Evolutionary conservation across 164 flowering plant species (phyloP).

Genomic region (Stephania japonica): DNA sequence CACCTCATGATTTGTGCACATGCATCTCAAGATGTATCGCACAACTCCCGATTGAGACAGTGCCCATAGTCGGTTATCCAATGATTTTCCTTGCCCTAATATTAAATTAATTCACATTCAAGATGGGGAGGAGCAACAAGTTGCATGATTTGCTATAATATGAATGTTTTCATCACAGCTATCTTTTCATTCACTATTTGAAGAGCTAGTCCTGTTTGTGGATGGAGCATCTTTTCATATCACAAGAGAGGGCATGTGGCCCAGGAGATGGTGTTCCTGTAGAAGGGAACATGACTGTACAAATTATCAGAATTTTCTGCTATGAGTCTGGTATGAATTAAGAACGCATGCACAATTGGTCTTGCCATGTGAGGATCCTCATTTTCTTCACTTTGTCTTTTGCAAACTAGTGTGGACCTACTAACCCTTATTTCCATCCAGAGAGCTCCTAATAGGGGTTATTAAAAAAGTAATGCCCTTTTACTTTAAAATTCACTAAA

Average conservation of each 20-base stretch:
- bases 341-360: neutral
- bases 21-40: no score
- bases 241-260: neutral
- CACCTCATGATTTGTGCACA: no score
- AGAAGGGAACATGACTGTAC: neutral
- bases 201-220: neutral
- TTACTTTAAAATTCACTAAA: no score
- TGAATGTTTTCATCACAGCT: neutral
- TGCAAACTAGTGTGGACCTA: neutral
- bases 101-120: neutral
- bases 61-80: no score
- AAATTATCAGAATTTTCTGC: neutral
- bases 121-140: neutral
- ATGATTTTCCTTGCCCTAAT: no score
- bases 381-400: slow-evolving; percentile 1
- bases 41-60: no score
- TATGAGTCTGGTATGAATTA: neutral
- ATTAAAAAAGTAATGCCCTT: no score
- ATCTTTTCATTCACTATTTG: neutral
- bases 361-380: neutral
- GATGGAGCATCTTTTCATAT: neutral
- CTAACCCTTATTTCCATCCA: neutral
- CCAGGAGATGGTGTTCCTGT: neutral
- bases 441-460: neutral
- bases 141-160: no score